Conservation (phyloP, 768 basidiomycete genomes). For the Amanita pallidorosea region DNA sequence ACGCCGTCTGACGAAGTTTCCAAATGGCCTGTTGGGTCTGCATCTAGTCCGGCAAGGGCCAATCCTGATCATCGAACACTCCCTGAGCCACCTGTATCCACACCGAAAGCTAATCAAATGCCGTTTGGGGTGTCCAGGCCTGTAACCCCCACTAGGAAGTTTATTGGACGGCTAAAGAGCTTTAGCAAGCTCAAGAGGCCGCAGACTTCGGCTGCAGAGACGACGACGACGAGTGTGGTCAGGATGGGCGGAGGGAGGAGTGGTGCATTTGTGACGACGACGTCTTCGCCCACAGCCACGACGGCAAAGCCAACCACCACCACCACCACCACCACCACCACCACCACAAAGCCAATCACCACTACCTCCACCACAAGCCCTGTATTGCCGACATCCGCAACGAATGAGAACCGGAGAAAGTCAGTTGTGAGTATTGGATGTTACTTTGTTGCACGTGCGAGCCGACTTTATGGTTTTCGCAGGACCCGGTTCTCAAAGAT, state of each 20-base stretch:
- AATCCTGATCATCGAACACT: no score
- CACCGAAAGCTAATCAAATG: neutral
- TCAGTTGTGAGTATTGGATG: conserved; percentile 15
- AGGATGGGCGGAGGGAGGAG: conserved; percentile 16
- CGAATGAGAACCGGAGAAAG: conserved; percentile 1
- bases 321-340: conserved; percentile 1
- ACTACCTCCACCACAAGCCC: neutral
- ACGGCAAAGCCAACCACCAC: neutral
- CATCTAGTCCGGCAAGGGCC: neutral
- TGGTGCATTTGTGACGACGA: conserved; percentile 12
- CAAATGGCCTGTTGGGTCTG: neutral
- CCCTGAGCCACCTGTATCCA: neutral
- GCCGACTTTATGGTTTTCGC: neutral
- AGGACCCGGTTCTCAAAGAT: conserved; percentile 12
- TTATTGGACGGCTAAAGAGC: conserved; percentile 75
- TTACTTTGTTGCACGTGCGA: neutral
- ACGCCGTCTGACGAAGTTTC: neutral
- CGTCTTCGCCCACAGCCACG: neutral
- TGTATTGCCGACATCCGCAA: neutral
- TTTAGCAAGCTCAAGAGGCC: conserved; percentile 47
- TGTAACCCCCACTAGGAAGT: conserved; percentile 33
- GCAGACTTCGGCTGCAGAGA: conserved; percentile 22
- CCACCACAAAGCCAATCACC: neutral
- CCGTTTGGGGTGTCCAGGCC: conserved; percentile 1
- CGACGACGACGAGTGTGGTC: conserved; percentile 15